A percentile compares a stretch with the other conserved stretches of the same genome.
Evolutionary conservation across 129 eudicot species (phyloP).

Genomic region (Flaveria ramosissima): DNA sequence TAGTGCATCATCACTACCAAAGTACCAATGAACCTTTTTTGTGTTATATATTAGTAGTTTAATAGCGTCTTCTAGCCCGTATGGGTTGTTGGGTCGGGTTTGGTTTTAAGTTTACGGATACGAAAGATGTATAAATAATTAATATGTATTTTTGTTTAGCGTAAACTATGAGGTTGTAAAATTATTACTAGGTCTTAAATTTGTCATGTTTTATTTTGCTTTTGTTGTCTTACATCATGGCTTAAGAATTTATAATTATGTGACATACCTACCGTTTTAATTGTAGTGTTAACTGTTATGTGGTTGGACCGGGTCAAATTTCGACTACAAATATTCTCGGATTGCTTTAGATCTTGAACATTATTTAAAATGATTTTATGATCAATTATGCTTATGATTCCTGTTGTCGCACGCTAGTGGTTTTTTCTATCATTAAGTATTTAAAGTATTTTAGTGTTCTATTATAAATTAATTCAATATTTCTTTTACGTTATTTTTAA

Average conservation of each 20-base stretch:
- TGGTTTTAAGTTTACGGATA: slow-evolving; percentile 1
- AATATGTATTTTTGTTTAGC: slow-evolving; percentile 14
- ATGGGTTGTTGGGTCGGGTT: slow-evolving; percentile 23
- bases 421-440: neutral
- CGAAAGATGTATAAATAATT: slow-evolving; percentile 32
- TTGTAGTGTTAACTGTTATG: neutral
- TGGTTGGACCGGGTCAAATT: neutral
- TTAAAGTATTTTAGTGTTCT: neutral
- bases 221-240: neutral
- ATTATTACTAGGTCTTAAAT: neutral
- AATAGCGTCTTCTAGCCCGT: neutral
- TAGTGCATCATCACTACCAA: neutral
- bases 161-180: slow-evolving; percentile 19
- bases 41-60: neutral
- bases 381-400: neutral
- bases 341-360: slow-evolving; percentile 6
- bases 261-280: neutral
- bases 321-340: neutral
- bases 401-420: slow-evolving; percentile 17
- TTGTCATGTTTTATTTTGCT: neutral
- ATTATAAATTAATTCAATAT: neutral
- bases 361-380: neutral
- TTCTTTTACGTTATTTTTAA: no score
- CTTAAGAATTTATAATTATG: neutral
- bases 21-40: slow-evolving; percentile 17